Evolutionary conservation across 768 basidiomycete genomes (phyloP), one percentile per base, ranked within the genome.

Genomic region (Pulveroboletus frians): DNA sequence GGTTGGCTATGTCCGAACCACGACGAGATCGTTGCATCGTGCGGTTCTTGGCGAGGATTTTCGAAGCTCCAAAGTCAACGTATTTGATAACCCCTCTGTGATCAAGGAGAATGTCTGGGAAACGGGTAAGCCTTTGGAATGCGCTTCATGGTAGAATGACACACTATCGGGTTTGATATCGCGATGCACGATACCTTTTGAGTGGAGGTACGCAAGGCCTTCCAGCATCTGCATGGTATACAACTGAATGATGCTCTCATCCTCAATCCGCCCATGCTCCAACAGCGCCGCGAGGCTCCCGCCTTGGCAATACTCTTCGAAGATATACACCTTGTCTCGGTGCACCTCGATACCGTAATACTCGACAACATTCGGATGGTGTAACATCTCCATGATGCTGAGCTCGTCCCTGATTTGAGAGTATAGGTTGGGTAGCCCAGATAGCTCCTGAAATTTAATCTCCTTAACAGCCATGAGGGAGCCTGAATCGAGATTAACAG

Each of bases 291-390:
- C 92, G 51, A 99, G 69, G 67, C 92, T 95, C 8, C 96, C 96
- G 34, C 93, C 93, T 60, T 94, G 88, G 65, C 96, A 99, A 66
- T 88, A 99, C 69, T 98, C 95, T 68, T 98, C 94, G 66, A 98
- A 98, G 53, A 98, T 97, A 71, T 95, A 98, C 15, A 98, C 92
- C 70, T 94, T 93, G 72, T 97, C 95, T 13, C 95, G 87, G 66
- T 97, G 95, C 2, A 98, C 95, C 69, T 99, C 96, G 57, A 99
- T 94, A 27, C 96, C 96, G 61, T 96, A 96, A 67, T 97, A 99
- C 69, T 97, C 93, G 44, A 98, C 96, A 36, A 98, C 88, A 61
- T 98, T 98, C 20, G 91, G 91, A 69, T 99, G 96, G 53, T 91
- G 89, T 21, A 98, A 77, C 82, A 98, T 86, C 68, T 94, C 92